phyloP scores from a whole-genome alignment of 331 rosid species.

The Telfairia occidentalis region DNA sequence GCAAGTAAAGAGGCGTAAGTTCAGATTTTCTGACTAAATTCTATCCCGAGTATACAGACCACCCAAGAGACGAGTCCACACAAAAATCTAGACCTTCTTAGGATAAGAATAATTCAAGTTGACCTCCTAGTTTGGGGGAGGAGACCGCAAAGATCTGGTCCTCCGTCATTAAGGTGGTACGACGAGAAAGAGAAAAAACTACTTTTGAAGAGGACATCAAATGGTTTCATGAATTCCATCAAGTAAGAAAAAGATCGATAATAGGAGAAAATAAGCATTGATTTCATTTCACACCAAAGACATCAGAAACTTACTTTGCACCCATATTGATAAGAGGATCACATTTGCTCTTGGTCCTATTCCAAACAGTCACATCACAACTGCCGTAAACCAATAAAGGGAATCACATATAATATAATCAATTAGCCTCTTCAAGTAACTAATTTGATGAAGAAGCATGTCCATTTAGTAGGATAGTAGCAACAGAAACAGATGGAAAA shows the following conservation, averaged over 20 bases:
- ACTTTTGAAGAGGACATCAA: not conserved
- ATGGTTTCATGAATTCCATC: not conserved
- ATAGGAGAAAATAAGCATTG: not conserved
- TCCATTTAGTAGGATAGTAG: not conserved
- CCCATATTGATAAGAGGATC: conserved; percentile 72
- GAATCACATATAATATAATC: not conserved
- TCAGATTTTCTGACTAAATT: not conserved
- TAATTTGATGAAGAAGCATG: not conserved
- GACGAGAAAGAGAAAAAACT: not conserved
- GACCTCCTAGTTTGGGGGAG: not conserved
- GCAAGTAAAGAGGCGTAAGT: not conserved
- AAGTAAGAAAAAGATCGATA: not conserved
- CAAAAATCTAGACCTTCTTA: not conserved
- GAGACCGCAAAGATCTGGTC: not conserved
- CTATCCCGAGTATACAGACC: not conserved
- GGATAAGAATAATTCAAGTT: not conserved
- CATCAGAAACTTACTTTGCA: conserved; percentile 49
- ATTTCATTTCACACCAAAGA: not conserved
- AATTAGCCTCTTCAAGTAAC: not conserved
- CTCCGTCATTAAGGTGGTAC: not conserved
- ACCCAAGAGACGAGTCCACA: not conserved
- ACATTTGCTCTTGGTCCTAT: conserved; percentile 86
- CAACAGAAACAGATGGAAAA: not conserved
- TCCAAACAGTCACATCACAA: conserved; percentile 80
- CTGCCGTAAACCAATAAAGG: conserved; percentile 26